These are phyloP conservation scores for Trichoderma sp. DNA, from an alignment of 2,329 filamentous ascomycete genomes.

Conservation along the genomic window DNA sequence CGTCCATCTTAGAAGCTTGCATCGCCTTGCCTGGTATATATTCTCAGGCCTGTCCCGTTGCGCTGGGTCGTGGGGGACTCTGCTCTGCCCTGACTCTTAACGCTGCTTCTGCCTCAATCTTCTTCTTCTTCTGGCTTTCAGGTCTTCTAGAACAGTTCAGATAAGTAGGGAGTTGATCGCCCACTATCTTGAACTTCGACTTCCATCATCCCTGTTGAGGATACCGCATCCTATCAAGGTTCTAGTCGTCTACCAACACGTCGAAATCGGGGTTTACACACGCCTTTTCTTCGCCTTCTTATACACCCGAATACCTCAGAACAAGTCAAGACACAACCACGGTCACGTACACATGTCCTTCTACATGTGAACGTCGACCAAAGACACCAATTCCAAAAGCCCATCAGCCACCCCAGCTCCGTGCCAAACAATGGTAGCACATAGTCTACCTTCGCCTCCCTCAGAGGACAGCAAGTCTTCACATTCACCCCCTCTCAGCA, in stretches of 20 bases:
- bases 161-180: too few species aligned
- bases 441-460: constrained; percentile 56
- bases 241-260: too few species aligned
- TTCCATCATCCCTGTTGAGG: neutral
- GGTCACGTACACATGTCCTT: neutral
- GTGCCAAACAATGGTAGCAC: constrained; percentile 49
- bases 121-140: neutral
- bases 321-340: too few species aligned
- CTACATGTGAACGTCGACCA: neutral
- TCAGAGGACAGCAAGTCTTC: constrained; percentile 50
- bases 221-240: too few species aligned
- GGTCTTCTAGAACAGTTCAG: too few species aligned
- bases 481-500: constrained; percentile 36
- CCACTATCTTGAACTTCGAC: too few species aligned
- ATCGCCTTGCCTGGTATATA: constrained; percentile 17
- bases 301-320: too few species aligned
- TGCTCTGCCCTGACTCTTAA: neutral
- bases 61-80: constrained; percentile 8
- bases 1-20: neutral
- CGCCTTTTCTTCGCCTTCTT: neutral
- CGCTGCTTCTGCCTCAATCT: constrained; percentile 10
- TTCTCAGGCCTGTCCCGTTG: constrained; percentile 19
- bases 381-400: neutral
- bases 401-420: neutral
- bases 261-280: neutral